Conservation (phyloP, 148 eudicot species). For the Persicaria maculosa region DNA sequence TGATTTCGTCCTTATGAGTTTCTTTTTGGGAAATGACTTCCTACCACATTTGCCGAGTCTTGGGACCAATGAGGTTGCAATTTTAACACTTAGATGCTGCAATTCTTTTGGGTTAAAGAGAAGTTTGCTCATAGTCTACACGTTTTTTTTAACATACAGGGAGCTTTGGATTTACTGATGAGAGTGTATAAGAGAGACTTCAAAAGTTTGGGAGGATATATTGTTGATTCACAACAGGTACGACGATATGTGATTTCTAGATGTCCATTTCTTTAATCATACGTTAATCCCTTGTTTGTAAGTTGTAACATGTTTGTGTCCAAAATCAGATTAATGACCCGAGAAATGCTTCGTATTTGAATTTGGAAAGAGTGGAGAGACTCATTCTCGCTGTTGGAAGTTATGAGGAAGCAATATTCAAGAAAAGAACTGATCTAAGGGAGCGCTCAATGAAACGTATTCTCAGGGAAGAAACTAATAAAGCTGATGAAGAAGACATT, state of each 20-base stretch:
- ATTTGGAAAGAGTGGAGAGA: constrained; percentile 38
- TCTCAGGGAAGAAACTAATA: constrained; percentile 8
- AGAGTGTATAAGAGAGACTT: constrained; percentile 37
- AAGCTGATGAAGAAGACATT: neutral
- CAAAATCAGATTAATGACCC: constrained; percentile 31
- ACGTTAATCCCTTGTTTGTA: neutral
- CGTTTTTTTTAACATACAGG: neutral
- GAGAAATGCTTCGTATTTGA: constrained; percentile 25
- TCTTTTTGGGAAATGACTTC: constrained; percentile 50
- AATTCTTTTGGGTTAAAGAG: neutral
- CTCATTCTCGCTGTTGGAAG: constrained; percentile 32
- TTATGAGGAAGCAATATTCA: constrained; percentile 31
- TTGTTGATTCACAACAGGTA: constrained; percentile 36
- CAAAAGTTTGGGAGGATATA: constrained; percentile 37
- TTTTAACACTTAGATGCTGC: neutral
- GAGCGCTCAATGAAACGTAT: constrained; percentile 23
- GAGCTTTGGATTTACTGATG: constrained; percentile 27
- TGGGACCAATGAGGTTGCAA: constrained; percentile 39
- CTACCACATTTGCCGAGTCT: constrained; percentile 41
- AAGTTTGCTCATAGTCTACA: neutral
- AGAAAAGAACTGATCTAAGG: constrained; percentile 23
- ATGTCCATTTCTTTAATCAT: neutral
- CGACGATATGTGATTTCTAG: neutral
- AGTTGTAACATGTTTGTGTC: neutral
- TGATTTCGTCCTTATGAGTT: constrained; percentile 44